Base-by-base conservation (phyloP, 2,329 filamentous ascomycete genomes). In the Apiospora kogelbergensis region DNA sequence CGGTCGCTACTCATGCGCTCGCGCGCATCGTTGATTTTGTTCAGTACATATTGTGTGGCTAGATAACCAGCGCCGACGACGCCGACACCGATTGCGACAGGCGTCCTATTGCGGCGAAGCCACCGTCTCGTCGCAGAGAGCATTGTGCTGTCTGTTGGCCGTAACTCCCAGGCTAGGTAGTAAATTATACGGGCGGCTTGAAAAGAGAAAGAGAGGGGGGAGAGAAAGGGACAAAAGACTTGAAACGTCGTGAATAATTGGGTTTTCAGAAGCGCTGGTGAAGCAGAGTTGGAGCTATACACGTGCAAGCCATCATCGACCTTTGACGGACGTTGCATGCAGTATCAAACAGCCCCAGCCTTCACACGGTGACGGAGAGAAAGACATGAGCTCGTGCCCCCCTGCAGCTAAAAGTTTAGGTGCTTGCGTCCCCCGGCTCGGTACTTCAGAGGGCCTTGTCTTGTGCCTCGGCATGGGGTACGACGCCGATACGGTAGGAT, bases 1-100 rank as follows among this genome's bases (percentile, higher is more conserved):
- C 94, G 91, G 78, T 98, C 96, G 81, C 94, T 95, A 81, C 92
- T 95, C 93, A 98, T 97, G 80, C 95, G 94, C 87, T 98, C 94
- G 74, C 95, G 90, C 75, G 95, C 94, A 81, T 98, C 95, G 73
- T 92, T 92, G 77, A 98, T 91, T 86, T 97, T 98, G 76, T 88
- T 89, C 77, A 98, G 81, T 74, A 97, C 89, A 90, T 98, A 99
- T 81, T 97, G 94, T 46, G 93, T 94, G 68, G 93, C 95, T 70
- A 98, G 84, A 82, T 99, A 99, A 73, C 94, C 94, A 67, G 92
- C 93, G 74, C 95, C 95, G 73, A 98, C 83, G 73, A 98, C 88
- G 73, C 95, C 94, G 70, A 93, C 90, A 73, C 95, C 94, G 78
- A 99, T 88, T 79, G 94, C 93, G 79, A 99, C 88, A 77, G 92